Evolutionary conservation across 2,329 filamentous ascomycete species (phyloP), one percentile per base, ranked within the genome.

Genomic region (Exophiala phaeomuriformis): DNA sequence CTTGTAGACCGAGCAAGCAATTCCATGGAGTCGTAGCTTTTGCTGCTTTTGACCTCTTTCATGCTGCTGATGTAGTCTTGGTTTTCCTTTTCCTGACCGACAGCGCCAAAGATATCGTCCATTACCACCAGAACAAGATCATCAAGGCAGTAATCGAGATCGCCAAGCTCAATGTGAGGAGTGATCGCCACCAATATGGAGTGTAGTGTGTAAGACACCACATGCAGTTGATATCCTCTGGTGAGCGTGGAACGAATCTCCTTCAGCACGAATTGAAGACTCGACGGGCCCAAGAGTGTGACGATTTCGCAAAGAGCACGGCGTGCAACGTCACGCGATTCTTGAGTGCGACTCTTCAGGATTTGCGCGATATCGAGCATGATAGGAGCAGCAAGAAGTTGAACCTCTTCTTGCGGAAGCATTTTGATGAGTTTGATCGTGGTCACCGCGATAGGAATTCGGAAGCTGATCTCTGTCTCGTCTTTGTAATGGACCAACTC

Each of bases 21-120:
- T 68, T 97, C 91, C 84, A 97, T 94, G 0, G 93, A 95, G 66
- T 98, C 94, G 65, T 90, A 95, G 67, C 90, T 96, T 75, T 97
- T 98, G 75, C 88, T 96, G 69, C 88, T 93, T 75, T 95, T 97
- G 52, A 98, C 85, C 71, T 98, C 93, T 70, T 94, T 95, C 85
- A 94, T 96, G 69, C 91, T 87, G 67, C 84, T 95, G 52, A 86
- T 85, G 68, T 98, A 98, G 49, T 90, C 93, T 63, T 96, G 90
- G 0, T 91, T 91, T 64, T 98, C 93, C 70, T 98, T 98, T 66
- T 98, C 91, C 71, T 95, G 87, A 1, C 93, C 93, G 33, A 86
- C 86, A 4, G 83, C 82, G 31, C 94, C 94, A 66, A 98, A 98
- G 8, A 94, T 93, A 66, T 98, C 94, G 65, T 98, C 93, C 88